Conservation (phyloP, 1,284 basidiomycete genomes). For the Tetrapyrgos nigripes region DNA sequence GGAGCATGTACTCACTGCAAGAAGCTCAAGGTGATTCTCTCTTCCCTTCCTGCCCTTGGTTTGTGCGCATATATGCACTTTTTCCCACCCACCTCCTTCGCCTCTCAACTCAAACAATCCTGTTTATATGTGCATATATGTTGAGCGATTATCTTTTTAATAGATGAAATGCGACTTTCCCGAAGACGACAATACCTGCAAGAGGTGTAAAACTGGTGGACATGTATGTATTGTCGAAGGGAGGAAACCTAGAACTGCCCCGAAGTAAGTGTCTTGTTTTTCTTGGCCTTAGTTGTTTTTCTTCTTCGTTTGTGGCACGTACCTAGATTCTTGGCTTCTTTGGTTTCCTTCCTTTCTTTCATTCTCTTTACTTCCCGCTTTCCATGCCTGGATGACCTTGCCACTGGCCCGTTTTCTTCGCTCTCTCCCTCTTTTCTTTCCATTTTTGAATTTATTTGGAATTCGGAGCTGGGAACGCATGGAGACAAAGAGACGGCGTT, state of each 20-base stretch:
- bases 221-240: slow-evolving; percentile 83
- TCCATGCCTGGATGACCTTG: background rate
- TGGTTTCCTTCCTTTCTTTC: too few species aligned
- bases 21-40: slow-evolving; percentile 73
- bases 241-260: slow-evolving; percentile 73
- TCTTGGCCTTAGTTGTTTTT: slow-evolving; percentile 22
- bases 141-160: background rate
- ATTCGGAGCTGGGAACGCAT: too few species aligned
- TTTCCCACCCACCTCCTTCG: slow-evolving; percentile 17
- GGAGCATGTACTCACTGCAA: slow-evolving; percentile 85
- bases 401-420: background rate
- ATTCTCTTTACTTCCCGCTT: slow-evolving; percentile 3
- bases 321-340: slow-evolving; percentile 9
- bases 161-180: slow-evolving; percentile 87
- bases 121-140: background rate
- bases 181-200: slow-evolving; percentile 69
- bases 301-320: slow-evolving; percentile 22
- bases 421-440: background rate
- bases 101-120: slow-evolving; percentile 8
- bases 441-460: background rate
- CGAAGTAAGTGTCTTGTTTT: slow-evolving; percentile 66
- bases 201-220: slow-evolving; percentile 69
- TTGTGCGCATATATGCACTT: slow-evolving; percentile 3
- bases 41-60: background rate
- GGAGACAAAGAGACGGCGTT: too few species aligned